phyloP scores from a whole-genome alignment of 2,329 filamentous ascomycete genomes.

The Daldinia eschscholtzii region DNA sequence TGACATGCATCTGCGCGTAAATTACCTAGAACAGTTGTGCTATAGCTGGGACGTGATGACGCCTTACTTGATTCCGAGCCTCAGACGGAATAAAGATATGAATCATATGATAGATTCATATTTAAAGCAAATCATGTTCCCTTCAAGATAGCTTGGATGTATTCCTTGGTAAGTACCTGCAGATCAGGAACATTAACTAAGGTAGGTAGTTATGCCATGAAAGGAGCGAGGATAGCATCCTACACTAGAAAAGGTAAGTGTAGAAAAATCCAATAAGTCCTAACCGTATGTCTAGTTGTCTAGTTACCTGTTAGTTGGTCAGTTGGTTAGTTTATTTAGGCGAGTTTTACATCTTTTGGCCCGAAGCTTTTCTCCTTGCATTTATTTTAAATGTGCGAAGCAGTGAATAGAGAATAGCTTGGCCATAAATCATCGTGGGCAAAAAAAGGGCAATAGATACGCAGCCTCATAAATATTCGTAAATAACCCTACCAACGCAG shows the following conservation, averaged over 20 bases:
- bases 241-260: neutral
- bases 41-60: neutral
- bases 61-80: neutral
- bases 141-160: neutral
- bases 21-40: neutral
- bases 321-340: too few relatives aligned
- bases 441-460: constrained; percentile 21
- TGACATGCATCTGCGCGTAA: constrained; percentile 16
- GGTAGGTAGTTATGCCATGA: neutral
- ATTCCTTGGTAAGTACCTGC: too few relatives aligned
- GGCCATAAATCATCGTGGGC: constrained; percentile 3
- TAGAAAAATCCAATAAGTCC: neutral
- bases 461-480: constrained; percentile 10
- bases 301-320: too few relatives aligned
- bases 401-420: neutral
- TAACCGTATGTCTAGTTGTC: too few relatives aligned
- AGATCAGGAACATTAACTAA: neutral
- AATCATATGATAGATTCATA: neutral
- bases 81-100: neutral
- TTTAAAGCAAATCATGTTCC: neutral
- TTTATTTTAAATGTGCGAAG: constrained; percentile 1
- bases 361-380: neutral
- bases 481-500: constrained; percentile 3
- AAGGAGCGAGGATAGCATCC: neutral
- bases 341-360: neutral